Conservation (phyloP, 441 rosid genomes). For the Arabidopsis lyrata region DNA sequence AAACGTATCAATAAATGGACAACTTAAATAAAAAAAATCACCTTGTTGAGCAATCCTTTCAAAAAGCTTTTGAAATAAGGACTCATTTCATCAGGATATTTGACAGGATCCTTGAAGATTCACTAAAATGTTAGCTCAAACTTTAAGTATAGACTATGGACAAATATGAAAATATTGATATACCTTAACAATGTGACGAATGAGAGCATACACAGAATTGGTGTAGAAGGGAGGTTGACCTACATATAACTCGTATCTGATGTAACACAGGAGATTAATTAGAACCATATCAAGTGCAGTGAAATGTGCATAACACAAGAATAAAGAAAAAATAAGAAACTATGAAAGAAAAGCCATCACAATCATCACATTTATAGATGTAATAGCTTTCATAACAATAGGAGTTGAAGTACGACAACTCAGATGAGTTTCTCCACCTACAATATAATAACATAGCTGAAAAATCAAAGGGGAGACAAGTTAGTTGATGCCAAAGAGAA, state of each 20-base stretch:
- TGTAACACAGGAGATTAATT: conserved; percentile 25
- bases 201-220: conserved; percentile 97
- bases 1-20: conserved; percentile 13
- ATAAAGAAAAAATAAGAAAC: conserved; percentile 6
- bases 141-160: conserved; percentile 31
- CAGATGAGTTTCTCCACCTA: conserved; percentile 49
- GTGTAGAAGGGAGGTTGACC: conserved; percentile 99
- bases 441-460: conserved; percentile 97
- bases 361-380: background rate
- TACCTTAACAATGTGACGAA: conserved; percentile 97
- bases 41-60: conserved; percentile 97
- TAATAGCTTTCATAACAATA: conserved; percentile 15
- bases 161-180: conserved; percentile 19
- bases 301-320: conserved; percentile 30
- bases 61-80: conserved; percentile 83
- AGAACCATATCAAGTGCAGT: conserved; percentile 25
- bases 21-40: conserved; percentile 38
- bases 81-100: conserved; percentile 97
- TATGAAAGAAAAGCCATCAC: conserved; percentile 25
- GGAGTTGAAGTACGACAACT: conserved; percentile 19
- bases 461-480: conserved; percentile 26
- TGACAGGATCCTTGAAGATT: conserved; percentile 87
- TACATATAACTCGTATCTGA: conserved; percentile 95
- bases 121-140: conserved; percentile 49
- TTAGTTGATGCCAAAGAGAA: conserved; percentile 2